These are phyloP conservation scores for Paramyrothecium roridum DNA, from an alignment of 2,329 filamentous ascomycete species.

Conservation along the genomic window DNA sequence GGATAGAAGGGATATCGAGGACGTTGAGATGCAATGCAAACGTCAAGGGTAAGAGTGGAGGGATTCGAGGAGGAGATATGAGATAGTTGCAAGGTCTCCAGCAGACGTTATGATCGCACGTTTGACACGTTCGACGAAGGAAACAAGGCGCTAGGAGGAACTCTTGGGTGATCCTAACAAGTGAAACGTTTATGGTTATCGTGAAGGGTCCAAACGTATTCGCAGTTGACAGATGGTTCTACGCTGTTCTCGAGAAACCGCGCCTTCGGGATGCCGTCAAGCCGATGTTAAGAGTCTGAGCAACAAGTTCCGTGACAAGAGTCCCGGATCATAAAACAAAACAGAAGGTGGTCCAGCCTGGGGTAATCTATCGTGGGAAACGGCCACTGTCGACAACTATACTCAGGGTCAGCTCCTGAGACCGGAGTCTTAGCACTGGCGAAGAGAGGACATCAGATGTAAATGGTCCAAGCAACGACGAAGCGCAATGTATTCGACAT, in stretches of 20 bases:
- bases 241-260: neutral
- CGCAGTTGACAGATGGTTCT: neutral
- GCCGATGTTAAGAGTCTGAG: neutral
- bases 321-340: neutral
- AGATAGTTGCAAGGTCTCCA: neutral
- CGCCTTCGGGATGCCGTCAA: neutral
- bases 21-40: neutral
- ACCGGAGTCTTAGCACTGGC: neutral
- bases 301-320: neutral
- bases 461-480: neutral
- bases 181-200: neutral
- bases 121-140: neutral
- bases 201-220: neutral
- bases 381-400: neutral
- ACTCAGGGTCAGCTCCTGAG: neutral
- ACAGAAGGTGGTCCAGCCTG: neutral
- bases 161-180: neutral
- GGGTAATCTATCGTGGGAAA: neutral
- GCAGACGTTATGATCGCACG: neutral
- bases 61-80: neutral
- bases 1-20: neutral
- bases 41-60: neutral
- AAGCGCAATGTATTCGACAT: neutral
- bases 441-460: neutral
- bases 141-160: neutral